Base-by-base conservation (phyloP, 83 land plant species). In the Picea mariana region DNA sequence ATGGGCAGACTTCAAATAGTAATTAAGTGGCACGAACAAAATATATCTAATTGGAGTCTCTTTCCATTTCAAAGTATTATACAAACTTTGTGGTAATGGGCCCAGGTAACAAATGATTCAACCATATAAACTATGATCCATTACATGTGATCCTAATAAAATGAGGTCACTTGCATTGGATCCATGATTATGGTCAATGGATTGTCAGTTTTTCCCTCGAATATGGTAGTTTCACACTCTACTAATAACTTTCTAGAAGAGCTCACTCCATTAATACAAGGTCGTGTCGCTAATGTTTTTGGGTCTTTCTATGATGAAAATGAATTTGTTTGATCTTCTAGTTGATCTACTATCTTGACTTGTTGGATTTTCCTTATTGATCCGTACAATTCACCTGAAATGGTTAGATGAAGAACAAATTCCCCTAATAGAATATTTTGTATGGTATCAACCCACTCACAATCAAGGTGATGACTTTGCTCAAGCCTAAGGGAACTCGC, bases 381-480 rank as follows among this genome's bases (percentile, higher is more conserved):
- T 47, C 58, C 40, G 26, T 87, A 38, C 44, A 87, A 85, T 4
- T 86, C 85, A 2, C 87, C 84, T 21, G 89, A 83, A 8, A 85
- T 73, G 4, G 93, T 55, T 6, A 87, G 81, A 62, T 86, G 66
- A n/a, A 84, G 27, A 52, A 49, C 47, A 8, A 81, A 68, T 15
- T 83, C 61, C 20, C 79, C 72, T 5, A 64, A 49, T 24, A 87
- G 42, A 24, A 86, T 84, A 63, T 68, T 81, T 79, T 86, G 80
- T 21, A 88, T 79, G 66, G 90, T 83, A 73, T 83, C 93, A 23
- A 75, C 77, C 93, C 93, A 91, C 60, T 88, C 91, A 76, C 83
- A 8, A 90, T 86, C 18, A 66, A 85, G 52, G 42, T 75, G 63
- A 60, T 1, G 59, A 27, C 61, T 47, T 34, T 58, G 44, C 83